Base-by-base conservation (phyloP, 371 early-diverging fungal genomes). In the Circinella umbellata region DNA sequence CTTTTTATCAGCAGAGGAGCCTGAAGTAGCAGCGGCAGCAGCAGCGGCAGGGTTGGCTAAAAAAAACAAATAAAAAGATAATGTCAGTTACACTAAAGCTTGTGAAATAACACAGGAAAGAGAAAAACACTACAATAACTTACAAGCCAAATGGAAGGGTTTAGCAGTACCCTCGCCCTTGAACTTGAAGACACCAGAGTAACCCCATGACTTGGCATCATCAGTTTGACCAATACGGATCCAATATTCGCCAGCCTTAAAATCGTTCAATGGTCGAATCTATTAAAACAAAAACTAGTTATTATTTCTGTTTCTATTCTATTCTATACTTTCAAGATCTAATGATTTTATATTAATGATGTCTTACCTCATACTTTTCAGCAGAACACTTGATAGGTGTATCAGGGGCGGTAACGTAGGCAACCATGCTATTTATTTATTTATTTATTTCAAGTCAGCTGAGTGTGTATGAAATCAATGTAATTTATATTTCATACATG, bases 261-360 rank as follows among this genome's bases (percentile, higher is more conserved):
- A 83, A 64, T 83, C 81, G 57, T 78, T 79, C 71, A 83, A 74
- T 42, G 83, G 83, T 64, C 76, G 61, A 47, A 83, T 83, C 83
- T 82, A 75, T 27, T 27, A 10, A n/a, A 34, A 27, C 10, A 4
- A n/a, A 5, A 57, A 7, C 13, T 27, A 18, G 5, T 4, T 34
- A 34, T 10, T 18, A 7, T 57, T 57, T 3, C 18, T 57, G 20
- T 34, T 57, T 57, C 57, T 9, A 27, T 57, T n/a, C n/a, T n/a
- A n/a, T n/a, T n/a, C n/a, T n/a, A n/a, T n/a, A n/a, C n/a, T n/a
- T n/a, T n/a, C n/a, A 17, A 13, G 35, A 34, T 27, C 7, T 10
- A 27, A 27, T 37, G 57, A 11, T 39, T 7, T 17, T 61, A 64
- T 4, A 61, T 64, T 35, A 39, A 51, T 3, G 47, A 63, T 20